A percentile compares a stretch with the other conserved stretches of the same genome.
Evolutionary conservation across 495 filamentous ascomycete genomes (phyloP).

Genomic region (Copromyces sp.): DNA sequence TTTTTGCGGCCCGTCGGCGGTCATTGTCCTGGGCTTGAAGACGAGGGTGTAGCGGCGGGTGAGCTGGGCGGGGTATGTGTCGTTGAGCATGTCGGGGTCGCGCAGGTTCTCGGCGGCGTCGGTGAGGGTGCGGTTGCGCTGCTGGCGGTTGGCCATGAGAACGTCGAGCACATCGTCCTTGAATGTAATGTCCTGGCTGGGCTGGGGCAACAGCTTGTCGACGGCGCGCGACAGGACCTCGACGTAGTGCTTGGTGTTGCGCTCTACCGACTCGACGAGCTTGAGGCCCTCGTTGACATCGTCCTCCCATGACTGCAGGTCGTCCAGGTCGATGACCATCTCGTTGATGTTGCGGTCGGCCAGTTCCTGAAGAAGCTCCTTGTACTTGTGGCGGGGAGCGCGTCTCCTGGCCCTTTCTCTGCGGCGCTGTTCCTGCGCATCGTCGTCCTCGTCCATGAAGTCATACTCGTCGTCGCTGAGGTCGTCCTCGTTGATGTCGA

Average conservation of each 20-base stretch:
- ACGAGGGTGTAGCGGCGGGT: constrained; percentile 90
- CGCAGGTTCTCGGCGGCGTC: constrained; percentile 57
- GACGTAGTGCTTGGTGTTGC: constrained; percentile 90
- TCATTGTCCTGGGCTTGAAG: constrained; percentile 80
- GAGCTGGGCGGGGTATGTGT: constrained; percentile 80
- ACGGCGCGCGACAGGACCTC: constrained; percentile 83
- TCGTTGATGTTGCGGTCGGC: constrained; percentile 66
- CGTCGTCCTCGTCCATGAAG: constrained; percentile 81
- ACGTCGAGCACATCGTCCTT: constrained; percentile 97
- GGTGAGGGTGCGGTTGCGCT: constrained; percentile 67
- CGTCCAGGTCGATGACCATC: constrained; percentile 81
- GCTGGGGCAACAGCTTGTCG: constrained; percentile 75
- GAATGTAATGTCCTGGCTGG: constrained; percentile 71
- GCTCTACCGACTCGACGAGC: constrained; percentile 74
- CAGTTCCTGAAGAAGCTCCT: constrained; percentile 78
- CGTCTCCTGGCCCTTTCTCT: constrained; percentile 32
- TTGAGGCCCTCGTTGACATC: constrained; percentile 57
- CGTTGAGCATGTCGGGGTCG: constrained; percentile 46
- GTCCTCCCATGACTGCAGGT: constrained; percentile 67
- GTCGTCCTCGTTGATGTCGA: constrained; percentile 80
- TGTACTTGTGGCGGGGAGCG: constrained; percentile 74
- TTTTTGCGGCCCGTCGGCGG: constrained; percentile 62
- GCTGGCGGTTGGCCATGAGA: constrained; percentile 82
- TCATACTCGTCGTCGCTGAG: constrained; percentile 93
- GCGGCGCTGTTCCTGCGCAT: constrained; percentile 37